These are phyloP conservation scores for Alternaria postmessia DNA, from an alignment of 2,329 filamentous ascomycete species.

Conservation along the genomic window DNA sequence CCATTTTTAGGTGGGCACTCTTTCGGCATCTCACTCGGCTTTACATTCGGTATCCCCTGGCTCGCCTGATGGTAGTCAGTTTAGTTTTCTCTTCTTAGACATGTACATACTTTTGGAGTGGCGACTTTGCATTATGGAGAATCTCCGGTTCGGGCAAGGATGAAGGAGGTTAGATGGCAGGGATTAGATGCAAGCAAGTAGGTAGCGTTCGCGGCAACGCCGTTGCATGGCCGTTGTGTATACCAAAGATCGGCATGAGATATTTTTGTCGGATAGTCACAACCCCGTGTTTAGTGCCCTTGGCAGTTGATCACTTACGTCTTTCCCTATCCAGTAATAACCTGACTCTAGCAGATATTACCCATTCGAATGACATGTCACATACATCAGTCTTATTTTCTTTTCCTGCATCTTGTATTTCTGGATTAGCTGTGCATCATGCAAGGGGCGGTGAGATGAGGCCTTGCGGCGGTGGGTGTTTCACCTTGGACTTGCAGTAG, in stretches of 20 bases:
- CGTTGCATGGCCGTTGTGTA: constrained; percentile 1
- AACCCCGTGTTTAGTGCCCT: constrained; percentile 3
- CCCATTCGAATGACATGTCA: not conserved
- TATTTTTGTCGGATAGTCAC: not conserved
- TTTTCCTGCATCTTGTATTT: not conserved
- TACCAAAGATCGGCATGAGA: not conserved
- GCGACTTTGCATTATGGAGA: constrained; percentile 1
- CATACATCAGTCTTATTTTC: not conserved
- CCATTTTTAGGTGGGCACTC: constrained; percentile 16
- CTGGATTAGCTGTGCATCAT: not conserved
- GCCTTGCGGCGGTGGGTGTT: not conserved
- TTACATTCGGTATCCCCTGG: constrained; percentile 2
- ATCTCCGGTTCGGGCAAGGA: not conserved
- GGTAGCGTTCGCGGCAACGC: constrained; percentile 1
- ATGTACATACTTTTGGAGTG: constrained; percentile 1
- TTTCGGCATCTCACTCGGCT: not conserved
- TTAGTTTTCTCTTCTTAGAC: constrained; percentile 1
- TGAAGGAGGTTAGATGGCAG: not conserved
- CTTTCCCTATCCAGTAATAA: constrained; percentile 1
- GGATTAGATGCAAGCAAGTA: not conserved
- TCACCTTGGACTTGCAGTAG: constrained; percentile 1
- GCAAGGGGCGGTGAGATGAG: not conserved
- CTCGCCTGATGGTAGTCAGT: not conserved
- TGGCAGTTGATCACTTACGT: not conserved
- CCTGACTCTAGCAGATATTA: not conserved